phyloP scores from a whole-genome alignment of 1,284 basidiomycete species.

The Crepidotus sp. region DNA sequence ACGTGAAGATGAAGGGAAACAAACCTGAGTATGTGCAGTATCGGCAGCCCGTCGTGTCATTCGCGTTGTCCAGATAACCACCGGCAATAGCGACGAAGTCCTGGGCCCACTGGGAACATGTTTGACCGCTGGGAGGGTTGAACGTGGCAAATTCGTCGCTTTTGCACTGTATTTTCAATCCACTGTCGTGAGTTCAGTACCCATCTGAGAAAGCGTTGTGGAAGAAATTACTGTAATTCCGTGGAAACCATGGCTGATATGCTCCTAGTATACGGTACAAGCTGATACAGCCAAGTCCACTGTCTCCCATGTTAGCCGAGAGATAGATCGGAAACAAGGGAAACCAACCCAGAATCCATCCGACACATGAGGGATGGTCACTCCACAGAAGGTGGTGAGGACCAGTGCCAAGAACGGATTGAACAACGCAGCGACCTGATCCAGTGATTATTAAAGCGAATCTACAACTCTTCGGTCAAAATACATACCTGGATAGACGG shows the following conservation, averaged over 20 bases:
- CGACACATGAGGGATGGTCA: constrained; percentile 70
- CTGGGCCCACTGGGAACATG: constrained; percentile 63
- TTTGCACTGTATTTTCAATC: constrained; percentile 59
- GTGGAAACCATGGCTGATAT: constrained; percentile 70
- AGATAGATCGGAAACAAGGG: constrained; percentile 21
- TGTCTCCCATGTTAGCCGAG: background rate
- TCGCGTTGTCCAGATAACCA: constrained; percentile 75
- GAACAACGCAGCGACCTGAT: constrained; percentile 66
- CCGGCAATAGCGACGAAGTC: constrained; percentile 55
- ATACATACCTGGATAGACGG: constrained; percentile 48
- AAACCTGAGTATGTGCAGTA: constrained; percentile 81
- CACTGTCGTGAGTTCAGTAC: constrained; percentile 31
- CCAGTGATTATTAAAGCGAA: constrained; percentile 18
- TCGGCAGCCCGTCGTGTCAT: constrained; percentile 51
- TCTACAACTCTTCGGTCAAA: background rate
- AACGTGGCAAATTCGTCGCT: constrained; percentile 60
- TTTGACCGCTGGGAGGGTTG: constrained; percentile 67
- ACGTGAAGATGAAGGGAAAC: too few species aligned
- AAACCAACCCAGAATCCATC: constrained; percentile 52
- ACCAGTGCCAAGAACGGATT: constrained; percentile 72
- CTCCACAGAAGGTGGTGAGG: constrained; percentile 71
- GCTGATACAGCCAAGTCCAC: constrained; percentile 58
- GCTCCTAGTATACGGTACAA: constrained; percentile 66
- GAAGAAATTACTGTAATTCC: constrained; percentile 54
- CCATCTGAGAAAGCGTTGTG: background rate